Evolutionary conservation across 768 basidiomycete genomes (phyloP).

Genomic region (Hygrophoropsis aurantiaca): DNA sequence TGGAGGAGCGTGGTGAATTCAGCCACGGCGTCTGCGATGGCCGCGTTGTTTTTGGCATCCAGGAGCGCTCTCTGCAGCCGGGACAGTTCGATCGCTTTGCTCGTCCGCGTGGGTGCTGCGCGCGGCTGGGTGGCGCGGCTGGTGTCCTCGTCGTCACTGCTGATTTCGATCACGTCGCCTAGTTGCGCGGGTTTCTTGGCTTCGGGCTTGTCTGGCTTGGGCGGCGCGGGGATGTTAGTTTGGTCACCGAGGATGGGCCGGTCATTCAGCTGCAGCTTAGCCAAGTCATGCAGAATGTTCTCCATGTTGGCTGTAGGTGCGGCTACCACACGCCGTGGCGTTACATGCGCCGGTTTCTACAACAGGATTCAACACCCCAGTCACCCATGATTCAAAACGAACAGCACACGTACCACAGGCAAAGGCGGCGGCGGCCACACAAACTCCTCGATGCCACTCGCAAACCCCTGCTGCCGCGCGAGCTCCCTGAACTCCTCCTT

Average conservation of each 20-base stretch:
- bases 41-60: slow-evolving; percentile 51
- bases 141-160: slow-evolving; percentile 33
- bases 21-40: slow-evolving; percentile 52
- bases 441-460: slow-evolving; percentile 55
- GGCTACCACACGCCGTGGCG: slow-evolving; percentile 23
- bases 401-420: slow-evolving; percentile 23
- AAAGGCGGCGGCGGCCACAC: slow-evolving; percentile 68
- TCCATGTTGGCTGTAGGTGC: slow-evolving; percentile 48
- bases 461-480: slow-evolving; percentile 59
- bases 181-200: slow-evolving; percentile 12
- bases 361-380: slow-evolving; percentile 10
- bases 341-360: slow-evolving; percentile 30
- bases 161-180: slow-evolving; percentile 47
- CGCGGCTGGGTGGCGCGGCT: slow-evolving; percentile 26
- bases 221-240: slow-evolving; percentile 41
- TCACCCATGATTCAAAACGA: slow-evolving; percentile 1
- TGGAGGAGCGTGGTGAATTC: slow-evolving; percentile 66
- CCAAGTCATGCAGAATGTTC: slow-evolving; percentile 57
- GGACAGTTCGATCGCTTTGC: slow-evolving; percentile 49
- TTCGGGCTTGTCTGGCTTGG: slow-evolving; percentile 33
- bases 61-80: slow-evolving; percentile 44
- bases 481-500: slow-evolving; percentile 61
- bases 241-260: slow-evolving; percentile 52
- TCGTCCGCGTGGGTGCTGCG: slow-evolving; percentile 30
- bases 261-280: slow-evolving; percentile 55